Percentiles rank a stretch among this genome's conserved stretches.
Conservation (phyloP, 768 basidiomycete genomes). For the Trametes gibbosa region DNA sequence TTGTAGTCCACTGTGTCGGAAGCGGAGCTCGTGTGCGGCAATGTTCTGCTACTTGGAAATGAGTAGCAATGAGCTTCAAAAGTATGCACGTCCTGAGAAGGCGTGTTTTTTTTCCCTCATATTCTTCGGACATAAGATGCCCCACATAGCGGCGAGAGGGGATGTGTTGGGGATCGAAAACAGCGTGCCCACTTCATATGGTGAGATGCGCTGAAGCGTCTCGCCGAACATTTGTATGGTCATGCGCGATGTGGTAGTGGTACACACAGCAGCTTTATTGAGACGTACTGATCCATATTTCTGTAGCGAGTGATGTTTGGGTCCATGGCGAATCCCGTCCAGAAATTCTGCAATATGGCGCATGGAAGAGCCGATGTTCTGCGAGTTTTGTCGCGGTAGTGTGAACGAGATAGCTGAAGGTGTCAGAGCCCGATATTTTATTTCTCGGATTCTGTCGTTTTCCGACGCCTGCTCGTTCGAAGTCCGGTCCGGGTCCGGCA, state of each 20-base stretch:
- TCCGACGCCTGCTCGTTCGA: too few species aligned
- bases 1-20: too few species aligned
- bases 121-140: neutral
- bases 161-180: neutral
- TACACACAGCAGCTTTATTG: neutral
- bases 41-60: too few species aligned
- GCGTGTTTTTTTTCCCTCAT: neutral
- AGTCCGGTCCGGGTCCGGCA: too few species aligned
- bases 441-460: too few species aligned
- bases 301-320: neutral
- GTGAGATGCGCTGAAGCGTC: neutral
- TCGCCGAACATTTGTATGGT: neutral
- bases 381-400: too few species aligned
- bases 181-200: neutral
- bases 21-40: too few species aligned
- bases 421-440: too few species aligned
- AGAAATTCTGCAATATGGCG: too few species aligned
- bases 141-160: neutral
- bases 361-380: too few species aligned
- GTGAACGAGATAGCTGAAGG: too few species aligned
- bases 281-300: neutral
- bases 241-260: neutral
- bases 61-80: too few species aligned
- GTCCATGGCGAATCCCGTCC: neutral
- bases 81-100: neutral